Evolutionary conservation across 2,329 filamentous ascomycete genomes (phyloP), one percentile per base, ranked within the genome.

Genomic region (Monosporascus sp.): DNA sequence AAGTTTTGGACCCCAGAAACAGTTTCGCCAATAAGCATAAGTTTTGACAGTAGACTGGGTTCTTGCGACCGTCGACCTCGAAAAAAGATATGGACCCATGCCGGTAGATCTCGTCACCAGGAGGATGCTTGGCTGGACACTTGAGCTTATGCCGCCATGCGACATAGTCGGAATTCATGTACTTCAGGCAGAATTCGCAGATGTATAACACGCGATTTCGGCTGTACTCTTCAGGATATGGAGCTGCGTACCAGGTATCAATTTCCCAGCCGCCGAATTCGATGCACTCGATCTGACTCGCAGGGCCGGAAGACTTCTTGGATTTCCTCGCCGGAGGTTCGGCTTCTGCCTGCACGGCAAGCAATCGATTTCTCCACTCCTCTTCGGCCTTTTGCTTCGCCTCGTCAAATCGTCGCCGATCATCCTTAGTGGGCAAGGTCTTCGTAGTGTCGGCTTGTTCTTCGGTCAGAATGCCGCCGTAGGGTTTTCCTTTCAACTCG

Each of bases 111-210:
- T 99, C 94, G 65, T 99, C 94, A 24, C 94, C 94, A 0, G 95
- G 95, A 3, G 94, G 95, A 66, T 97, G 92, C 70, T 97, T 97
- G 37, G 91, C 91, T 6, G 90, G 89, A 63, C 94, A 99, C 75
- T 99, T 99, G 63, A 91, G 82, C 74, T 97, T 97, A 72, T 99
- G 94, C 50, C 94, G 84, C 90, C 93, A 97, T 15, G 94, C 93
- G 27, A 99, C 94, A 65, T 96, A 97, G 69, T 97, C 93, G 18
- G 94, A 97, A 71, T 95, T 96, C 91, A 99, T 97, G 74, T 99
- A 99, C 73, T 97, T 99, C 55, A 99, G 78, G 69, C 94, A 99
- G 71, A 97, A 99, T 70, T 99, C 95, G 78, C 94, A 99, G 58
- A 99, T 97, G 72, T 96, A 97, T n/a, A 99, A 81, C 38, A 96